Conservation (phyloP, 176 grass and related monocot species). For the Oryza glumipatula region DNA sequence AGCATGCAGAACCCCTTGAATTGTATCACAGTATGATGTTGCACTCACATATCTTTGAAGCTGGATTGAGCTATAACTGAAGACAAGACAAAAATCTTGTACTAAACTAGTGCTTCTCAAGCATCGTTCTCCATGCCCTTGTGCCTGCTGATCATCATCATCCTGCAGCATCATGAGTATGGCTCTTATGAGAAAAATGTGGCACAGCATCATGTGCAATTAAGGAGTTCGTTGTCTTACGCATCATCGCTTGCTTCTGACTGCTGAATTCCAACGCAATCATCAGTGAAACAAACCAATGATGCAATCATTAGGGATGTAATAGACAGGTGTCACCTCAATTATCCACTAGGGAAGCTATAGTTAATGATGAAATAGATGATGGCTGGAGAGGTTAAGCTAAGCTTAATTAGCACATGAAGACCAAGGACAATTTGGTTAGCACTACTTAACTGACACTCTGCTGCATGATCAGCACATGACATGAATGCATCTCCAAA, state of each 20-base stretch:
- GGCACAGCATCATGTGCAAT: constrained; percentile 31
- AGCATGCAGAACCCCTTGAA: not conserved
- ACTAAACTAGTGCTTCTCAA: constrained; percentile 20
- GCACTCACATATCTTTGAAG: not conserved
- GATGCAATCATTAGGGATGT: constrained; percentile 34
- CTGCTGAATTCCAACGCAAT: constrained; percentile 23
- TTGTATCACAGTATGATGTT: constrained; percentile 20
- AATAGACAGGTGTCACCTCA: constrained; percentile 17
- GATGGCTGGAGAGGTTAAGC: constrained; percentile 9
- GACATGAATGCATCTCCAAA: not conserved
- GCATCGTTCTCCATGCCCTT: constrained; percentile 28
- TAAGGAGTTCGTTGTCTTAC: constrained; percentile 24
- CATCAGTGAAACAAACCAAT: constrained; percentile 4
- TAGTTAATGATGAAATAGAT: constrained; percentile 19
- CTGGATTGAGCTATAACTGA: not conserved
- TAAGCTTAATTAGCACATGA: constrained; percentile 22
- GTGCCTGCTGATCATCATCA: constrained; percentile 25
- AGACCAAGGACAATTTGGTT: constrained; percentile 18
- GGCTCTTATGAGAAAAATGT: not conserved
- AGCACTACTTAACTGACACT: constrained; percentile 12
- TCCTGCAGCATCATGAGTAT: not conserved
- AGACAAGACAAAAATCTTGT: constrained; percentile 39
- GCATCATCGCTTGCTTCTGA: not conserved
- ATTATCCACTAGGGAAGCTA: constrained; percentile 9
- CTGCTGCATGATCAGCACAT: constrained; percentile 34